Conservation (phyloP, 352 stramenopile genomes). For the Phytophthora tentaculata region DNA sequence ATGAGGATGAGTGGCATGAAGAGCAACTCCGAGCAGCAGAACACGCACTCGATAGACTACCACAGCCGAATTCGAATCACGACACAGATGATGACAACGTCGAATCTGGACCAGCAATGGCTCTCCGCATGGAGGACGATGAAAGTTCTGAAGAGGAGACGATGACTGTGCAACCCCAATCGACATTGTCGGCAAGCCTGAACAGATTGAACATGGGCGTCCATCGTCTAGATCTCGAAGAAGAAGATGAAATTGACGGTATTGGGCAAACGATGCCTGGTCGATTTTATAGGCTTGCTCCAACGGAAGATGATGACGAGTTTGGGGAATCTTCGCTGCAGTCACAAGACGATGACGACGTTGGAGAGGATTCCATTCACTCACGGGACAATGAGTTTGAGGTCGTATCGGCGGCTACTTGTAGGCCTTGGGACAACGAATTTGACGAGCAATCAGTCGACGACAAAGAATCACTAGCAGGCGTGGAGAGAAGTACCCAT, state of each 20-base stretch:
- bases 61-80: neutral
- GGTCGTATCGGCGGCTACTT: neutral
- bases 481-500: neutral
- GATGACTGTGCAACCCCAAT: constrained; percentile 8
- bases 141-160: constrained; percentile 33
- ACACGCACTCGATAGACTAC: neutral
- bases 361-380: constrained; percentile 8
- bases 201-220: constrained; percentile 19
- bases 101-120: constrained; percentile 5
- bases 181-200: constrained; percentile 6
- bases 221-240: constrained; percentile 24
- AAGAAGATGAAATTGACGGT: constrained; percentile 44
- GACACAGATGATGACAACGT: neutral
- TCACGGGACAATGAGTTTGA: constrained; percentile 2
- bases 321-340: constrained; percentile 21
- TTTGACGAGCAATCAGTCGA: neutral
- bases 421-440: constrained; percentile 2
- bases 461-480: neutral
- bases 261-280: constrained; percentile 22
- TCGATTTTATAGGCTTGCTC: neutral
- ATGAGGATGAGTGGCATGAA: constrained; percentile 25
- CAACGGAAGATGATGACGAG: constrained; percentile 18
- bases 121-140: constrained; percentile 19
- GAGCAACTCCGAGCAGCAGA: constrained; percentile 32
- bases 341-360: constrained; percentile 17